Evolutionary conservation across 306 rosid genomes (phyloP).

Genomic region (Leucaena leucocephala): DNA sequence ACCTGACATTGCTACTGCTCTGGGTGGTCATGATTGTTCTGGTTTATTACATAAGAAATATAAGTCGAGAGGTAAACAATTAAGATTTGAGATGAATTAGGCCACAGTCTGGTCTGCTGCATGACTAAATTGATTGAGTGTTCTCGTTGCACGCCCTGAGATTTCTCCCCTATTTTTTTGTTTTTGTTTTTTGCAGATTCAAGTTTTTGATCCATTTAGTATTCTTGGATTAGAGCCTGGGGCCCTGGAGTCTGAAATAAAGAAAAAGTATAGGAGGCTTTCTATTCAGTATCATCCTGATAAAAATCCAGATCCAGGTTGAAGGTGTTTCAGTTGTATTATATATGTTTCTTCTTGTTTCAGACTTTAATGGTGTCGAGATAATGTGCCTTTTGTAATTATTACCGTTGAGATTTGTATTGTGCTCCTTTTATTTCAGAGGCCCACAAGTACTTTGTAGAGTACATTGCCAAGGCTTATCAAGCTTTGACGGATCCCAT

Average conservation of each 20-base stretch:
- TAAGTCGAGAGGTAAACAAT: constrained; percentile 77
- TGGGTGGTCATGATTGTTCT: constrained; percentile 86
- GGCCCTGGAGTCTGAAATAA: constrained; percentile 73
- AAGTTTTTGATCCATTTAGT: constrained; percentile 87
- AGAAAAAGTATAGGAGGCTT: constrained; percentile 89
- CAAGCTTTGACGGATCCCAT: constrained; percentile 90
- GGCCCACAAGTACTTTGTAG: constrained; percentile 88
- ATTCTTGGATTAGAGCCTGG: constrained; percentile 87
- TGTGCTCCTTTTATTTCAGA: constrained; percentile 43
- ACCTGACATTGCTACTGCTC: constrained; percentile 77
- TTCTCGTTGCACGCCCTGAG: constrained; percentile 28
- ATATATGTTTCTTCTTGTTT: constrained; percentile 25
- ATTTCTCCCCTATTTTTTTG: neutral
- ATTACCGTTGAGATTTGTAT: constrained; percentile 20
- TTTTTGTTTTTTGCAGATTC: constrained; percentile 52
- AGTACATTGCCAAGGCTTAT: constrained; percentile 91
- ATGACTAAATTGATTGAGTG: constrained; percentile 7
- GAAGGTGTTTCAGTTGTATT: constrained; percentile 46
- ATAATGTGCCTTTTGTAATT: constrained; percentile 12
- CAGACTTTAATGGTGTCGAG: constrained; percentile 19
- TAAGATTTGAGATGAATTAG: constrained; percentile 20
- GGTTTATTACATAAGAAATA: constrained; percentile 85
- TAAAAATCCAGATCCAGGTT: constrained; percentile 99
- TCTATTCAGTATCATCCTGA: constrained; percentile 92
- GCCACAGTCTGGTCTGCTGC: neutral